These are phyloP conservation scores for Ceratobasidium sp. DNA, from an alignment of 1,284 basidiomycete genomes.

Conservation along the genomic window DNA sequence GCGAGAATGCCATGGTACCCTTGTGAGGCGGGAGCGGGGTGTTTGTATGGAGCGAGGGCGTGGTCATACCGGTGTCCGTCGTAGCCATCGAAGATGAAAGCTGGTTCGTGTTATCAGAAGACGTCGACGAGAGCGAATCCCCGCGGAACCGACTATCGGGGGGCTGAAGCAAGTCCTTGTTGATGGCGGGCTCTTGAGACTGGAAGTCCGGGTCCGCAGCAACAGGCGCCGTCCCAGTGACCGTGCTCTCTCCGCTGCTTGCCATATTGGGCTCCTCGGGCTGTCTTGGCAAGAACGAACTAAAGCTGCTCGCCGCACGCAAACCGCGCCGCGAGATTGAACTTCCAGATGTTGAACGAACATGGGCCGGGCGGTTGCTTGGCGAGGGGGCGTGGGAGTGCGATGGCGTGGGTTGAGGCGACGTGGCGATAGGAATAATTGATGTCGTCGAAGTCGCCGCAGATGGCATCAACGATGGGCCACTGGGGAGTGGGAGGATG, in stretches of 20 bases:
- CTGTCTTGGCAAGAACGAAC: constrained; percentile 34
- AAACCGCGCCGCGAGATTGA: constrained; percentile 25
- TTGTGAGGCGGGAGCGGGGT: constrained; percentile 33
- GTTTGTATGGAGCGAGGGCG: constrained; percentile 11
- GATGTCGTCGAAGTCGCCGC: constrained; percentile 35
- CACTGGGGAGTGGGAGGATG: constrained; percentile 12
- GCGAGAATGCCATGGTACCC: constrained; percentile 29
- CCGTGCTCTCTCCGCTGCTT: constrained; percentile 37
- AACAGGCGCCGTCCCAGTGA: constrained; percentile 26
- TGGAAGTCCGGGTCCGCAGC: constrained; percentile 15
- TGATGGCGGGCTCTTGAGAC: background rate
- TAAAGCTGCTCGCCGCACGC: constrained; percentile 26
- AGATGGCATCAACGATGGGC: constrained; percentile 17
- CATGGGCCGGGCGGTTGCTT: constrained; percentile 9
- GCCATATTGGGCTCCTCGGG: constrained; percentile 32
- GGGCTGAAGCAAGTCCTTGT: constrained; percentile 10
- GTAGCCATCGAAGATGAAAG: constrained; percentile 34
- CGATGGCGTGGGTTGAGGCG: background rate
- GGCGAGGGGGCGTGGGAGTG: constrained; percentile 35
- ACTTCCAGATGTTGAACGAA: constrained; percentile 24
- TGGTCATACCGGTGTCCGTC: constrained; percentile 26
- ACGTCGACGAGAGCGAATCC: constrained; percentile 26
- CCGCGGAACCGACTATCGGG: constrained; percentile 31
- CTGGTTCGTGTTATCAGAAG: constrained; percentile 34
- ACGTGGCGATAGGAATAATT: constrained; percentile 18